phyloP scores from a whole-genome alignment of 495 filamentous ascomycete species.

The Penicillium paradoxum region DNA sequence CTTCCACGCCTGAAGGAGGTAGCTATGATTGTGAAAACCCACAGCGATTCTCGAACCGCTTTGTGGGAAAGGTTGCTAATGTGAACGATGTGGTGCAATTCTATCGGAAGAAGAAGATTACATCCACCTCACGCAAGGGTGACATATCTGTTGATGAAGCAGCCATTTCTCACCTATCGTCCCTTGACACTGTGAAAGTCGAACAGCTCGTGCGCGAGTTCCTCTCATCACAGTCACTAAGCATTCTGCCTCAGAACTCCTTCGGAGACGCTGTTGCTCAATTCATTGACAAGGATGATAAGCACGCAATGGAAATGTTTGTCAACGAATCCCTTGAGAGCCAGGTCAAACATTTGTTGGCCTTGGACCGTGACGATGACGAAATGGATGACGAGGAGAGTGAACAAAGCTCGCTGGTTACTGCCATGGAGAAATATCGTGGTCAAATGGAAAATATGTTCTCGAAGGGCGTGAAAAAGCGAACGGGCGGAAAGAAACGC shows the following conservation, averaged over 20 bases:
- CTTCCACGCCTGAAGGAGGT: conserved; percentile 78
- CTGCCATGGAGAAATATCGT: conserved; percentile 67
- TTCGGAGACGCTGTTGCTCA: conserved; percentile 92
- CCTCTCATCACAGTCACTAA: conserved; percentile 75
- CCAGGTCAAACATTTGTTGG: conserved; percentile 70
- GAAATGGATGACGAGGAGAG: conserved; percentile 59
- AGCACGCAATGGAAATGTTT: conserved; percentile 85
- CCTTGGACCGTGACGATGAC: conserved; percentile 60
- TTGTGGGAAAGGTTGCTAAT: conserved; percentile 85
- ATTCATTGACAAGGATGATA: conserved; percentile 94
- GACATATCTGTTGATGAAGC: conserved; percentile 51
- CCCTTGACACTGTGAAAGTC: conserved; percentile 75
- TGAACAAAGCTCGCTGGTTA: conserved; percentile 54
- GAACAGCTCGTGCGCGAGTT: conserved; percentile 83
- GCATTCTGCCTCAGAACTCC: conserved; percentile 82
- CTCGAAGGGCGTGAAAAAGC: conserved; percentile 59
- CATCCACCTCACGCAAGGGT: conserved; percentile 34
- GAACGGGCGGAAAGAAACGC: conserved; percentile 53
- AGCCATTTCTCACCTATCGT: conserved; percentile 52
- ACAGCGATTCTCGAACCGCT: conserved; percentile 93
- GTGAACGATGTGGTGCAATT: conserved; percentile 91
- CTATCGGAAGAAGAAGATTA: conserved; percentile 71
- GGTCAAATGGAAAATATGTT: conserved; percentile 68
- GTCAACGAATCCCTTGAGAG: conserved; percentile 71
- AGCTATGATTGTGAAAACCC: conserved; percentile 92